Conservation (phyloP, 805 yeast genomes). For the Starmerella stigmatis region DNA sequence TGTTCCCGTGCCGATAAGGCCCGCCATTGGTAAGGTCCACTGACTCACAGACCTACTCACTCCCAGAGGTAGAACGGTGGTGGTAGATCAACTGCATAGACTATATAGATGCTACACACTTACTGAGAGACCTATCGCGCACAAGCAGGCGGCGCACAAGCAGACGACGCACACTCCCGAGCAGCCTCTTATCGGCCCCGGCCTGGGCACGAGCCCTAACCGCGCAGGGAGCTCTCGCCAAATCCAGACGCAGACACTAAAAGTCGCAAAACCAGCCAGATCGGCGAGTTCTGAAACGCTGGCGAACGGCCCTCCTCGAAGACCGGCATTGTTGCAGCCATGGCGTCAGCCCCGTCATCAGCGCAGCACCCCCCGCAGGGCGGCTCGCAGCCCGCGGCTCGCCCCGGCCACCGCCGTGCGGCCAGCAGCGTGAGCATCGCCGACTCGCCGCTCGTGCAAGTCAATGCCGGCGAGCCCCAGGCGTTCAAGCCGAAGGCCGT, state of each 20-base stretch:
- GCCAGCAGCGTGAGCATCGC: constrained; percentile 7
- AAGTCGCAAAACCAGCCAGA: too few species aligned
- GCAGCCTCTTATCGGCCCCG: not conserved
- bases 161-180: too few species aligned
- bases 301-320: not conserved
- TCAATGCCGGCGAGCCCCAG: constrained; percentile 23
- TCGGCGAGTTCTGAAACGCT: too few species aligned
- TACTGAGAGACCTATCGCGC: too few species aligned
- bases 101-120: too few species aligned
- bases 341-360: constrained; percentile 1
- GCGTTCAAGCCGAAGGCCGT: constrained; percentile 30
- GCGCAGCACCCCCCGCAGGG: not conserved
- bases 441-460: constrained; percentile 25
- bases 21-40: too few species aligned
- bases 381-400: not conserved
- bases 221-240: not conserved
- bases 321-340: not conserved
- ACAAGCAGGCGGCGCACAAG: too few species aligned
- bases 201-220: not conserved
- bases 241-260: not conserved
- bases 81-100: too few species aligned
- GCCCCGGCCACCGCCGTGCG: constrained; percentile 5
- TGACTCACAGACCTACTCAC: too few species aligned
- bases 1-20: too few species aligned
- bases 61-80: too few species aligned